phyloP scores from a whole-genome alignment of 495 filamentous ascomycete species.

The Physcia stellaris region DNA sequence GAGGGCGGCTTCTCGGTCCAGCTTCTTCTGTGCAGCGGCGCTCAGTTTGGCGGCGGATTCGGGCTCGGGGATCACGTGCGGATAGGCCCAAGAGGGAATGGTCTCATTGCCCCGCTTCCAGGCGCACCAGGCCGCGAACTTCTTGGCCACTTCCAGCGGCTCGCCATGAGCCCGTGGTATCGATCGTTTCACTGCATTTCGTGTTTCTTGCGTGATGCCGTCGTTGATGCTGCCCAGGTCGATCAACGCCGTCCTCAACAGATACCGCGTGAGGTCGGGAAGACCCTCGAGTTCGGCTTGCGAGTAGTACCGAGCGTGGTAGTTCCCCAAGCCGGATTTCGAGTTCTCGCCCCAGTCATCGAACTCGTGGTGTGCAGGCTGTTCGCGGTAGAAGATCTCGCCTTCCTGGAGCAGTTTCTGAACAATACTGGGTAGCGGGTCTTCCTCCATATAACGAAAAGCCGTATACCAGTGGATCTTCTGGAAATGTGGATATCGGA shows the following conservation, averaged over 20 bases:
- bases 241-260: slow-evolving; percentile 57
- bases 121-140: slow-evolving; percentile 55
- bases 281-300: slow-evolving; percentile 57
- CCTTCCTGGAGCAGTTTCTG: slow-evolving; percentile 42
- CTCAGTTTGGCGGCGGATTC: slow-evolving; percentile 15
- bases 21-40: slow-evolving; percentile 17
- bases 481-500: slow-evolving; percentile 61
- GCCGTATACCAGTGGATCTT: slow-evolving; percentile 62
- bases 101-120: slow-evolving; percentile 64
- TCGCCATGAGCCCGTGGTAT: slow-evolving; percentile 52
- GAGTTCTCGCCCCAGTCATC: slow-evolving; percentile 39
- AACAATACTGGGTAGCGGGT: slow-evolving; percentile 50
- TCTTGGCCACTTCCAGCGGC: slow-evolving; percentile 44
- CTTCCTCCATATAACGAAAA: slow-evolving; percentile 51
- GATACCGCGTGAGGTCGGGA: slow-evolving; percentile 46
- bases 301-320: slow-evolving; percentile 53
- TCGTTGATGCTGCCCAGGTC: slow-evolving; percentile 47
- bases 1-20: slow-evolving; percentile 17
- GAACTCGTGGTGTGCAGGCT: slow-evolving; percentile 45
- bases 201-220: slow-evolving; percentile 39
- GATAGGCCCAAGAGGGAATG: slow-evolving; percentile 51
- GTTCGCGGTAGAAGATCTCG: slow-evolving; percentile 37
- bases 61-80: slow-evolving; percentile 22
- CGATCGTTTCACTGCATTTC: slow-evolving; percentile 46
- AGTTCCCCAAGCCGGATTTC: slow-evolving; percentile 27